Conservation (phyloP, 2,329 filamentous ascomycete genomes). For the Leptographium wingfieldii region DNA sequence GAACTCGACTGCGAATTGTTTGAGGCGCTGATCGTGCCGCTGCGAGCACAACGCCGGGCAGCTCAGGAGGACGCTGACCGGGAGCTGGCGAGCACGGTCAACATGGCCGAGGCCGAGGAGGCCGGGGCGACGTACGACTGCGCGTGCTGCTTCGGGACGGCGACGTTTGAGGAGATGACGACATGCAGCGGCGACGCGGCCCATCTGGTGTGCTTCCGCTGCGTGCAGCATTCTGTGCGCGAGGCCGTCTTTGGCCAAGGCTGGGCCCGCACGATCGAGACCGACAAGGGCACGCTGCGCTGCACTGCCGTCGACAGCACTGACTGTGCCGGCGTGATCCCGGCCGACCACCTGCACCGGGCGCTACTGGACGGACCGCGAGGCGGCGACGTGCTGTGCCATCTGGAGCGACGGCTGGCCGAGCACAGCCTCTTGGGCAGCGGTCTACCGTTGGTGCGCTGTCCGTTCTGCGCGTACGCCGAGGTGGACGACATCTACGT, state of each 20-base stretch:
- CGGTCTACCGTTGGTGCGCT: constrained; percentile 63
- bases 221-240: constrained; percentile 67
- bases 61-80: constrained; percentile 39
- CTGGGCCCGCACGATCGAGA: constrained; percentile 70
- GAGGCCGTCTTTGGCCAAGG: constrained; percentile 91
- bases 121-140: constrained; percentile 53
- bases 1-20: constrained; percentile 53
- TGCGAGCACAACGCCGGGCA: constrained; percentile 30
- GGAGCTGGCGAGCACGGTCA: constrained; percentile 38
- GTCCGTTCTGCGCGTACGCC: constrained; percentile 84
- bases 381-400: constrained; percentile 57
- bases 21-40: constrained; percentile 40
- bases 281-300: constrained; percentile 58
- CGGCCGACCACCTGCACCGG: constrained; percentile 54
- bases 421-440: constrained; percentile 64
- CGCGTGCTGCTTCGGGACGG: constrained; percentile 63
- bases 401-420: constrained; percentile 67
- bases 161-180: constrained; percentile 60
- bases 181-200: constrained; percentile 45
- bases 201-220: constrained; percentile 70
- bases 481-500: constrained; percentile 72
- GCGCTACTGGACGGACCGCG: constrained; percentile 59
- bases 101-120: constrained; percentile 46
- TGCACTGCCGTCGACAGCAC: constrained; percentile 66
- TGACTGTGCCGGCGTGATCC: constrained; percentile 64